These are phyloP conservation scores for Magnolia changhungtana DNA, from an alignment of 164 flowering plant genomes.

Conservation along the genomic window DNA sequence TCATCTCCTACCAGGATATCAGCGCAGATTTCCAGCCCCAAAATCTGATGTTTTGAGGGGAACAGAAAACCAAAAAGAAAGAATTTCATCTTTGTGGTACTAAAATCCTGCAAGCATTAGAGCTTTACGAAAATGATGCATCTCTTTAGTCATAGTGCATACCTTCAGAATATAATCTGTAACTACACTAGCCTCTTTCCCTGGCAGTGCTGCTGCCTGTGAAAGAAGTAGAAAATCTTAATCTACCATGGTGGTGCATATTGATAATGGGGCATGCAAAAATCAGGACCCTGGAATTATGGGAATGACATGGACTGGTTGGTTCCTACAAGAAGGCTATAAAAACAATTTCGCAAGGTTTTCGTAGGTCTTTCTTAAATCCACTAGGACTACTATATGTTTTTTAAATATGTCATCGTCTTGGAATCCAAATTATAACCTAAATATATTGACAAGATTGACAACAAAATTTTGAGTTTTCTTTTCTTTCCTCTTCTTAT, in stretches of 20 bases:
- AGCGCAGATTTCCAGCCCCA: constrained; percentile 32
- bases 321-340: not conserved
- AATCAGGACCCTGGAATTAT: not conserved
- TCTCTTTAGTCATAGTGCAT: not conserved
- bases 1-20: constrained; percentile 30
- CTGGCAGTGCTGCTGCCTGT: constrained; percentile 52
- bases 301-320: not conserved
- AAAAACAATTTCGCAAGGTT: not conserved
- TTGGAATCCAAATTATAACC: too few relatives aligned
- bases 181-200: constrained; percentile 35
- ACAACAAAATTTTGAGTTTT: too few relatives aligned
- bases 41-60: constrained; percentile 15
- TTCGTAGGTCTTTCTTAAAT: too few relatives aligned
- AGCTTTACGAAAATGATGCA: not conserved
- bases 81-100: not conserved
- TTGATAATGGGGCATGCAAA: not conserved
- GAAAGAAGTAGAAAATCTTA: constrained; percentile 18
- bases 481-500: too few relatives aligned
- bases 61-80: not conserved
- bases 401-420: too few relatives aligned
- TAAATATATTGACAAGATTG: too few relatives aligned
- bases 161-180: constrained; percentile 37
- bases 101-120: not conserved
- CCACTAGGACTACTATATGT: too few relatives aligned
- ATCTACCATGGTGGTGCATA: not conserved